Conservation (phyloP, 768 basidiomycete genomes). For the Termitomyces titanicus region DNA sequence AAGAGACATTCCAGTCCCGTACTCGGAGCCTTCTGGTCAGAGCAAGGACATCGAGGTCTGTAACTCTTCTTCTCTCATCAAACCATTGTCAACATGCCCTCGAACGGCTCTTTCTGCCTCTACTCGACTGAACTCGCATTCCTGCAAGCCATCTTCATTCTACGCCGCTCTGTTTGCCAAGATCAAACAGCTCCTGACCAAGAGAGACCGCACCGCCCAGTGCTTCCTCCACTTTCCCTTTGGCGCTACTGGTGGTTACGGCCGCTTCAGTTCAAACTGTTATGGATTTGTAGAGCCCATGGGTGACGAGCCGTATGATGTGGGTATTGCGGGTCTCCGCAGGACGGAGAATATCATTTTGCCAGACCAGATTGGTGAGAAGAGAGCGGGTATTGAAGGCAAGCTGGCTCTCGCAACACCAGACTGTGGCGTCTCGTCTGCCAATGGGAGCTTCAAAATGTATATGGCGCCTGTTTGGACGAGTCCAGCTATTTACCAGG, state of each 20-base stretch:
- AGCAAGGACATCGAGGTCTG: too few species aligned
- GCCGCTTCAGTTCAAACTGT: background rate
- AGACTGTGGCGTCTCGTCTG: constrained; percentile 4
- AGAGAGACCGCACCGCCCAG: constrained; percentile 7
- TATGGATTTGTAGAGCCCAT: constrained; percentile 2
- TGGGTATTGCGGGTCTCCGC: constrained; percentile 4
- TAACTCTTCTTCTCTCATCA: too few species aligned
- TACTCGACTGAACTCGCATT: constrained; percentile 2
- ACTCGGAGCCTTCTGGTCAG: background rate
- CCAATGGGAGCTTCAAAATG: constrained; percentile 3
- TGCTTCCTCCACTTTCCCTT: constrained; percentile 2
- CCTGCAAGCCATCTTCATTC: background rate
- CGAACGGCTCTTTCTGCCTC: constrained; percentile 4
- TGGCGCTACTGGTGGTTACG: background rate
- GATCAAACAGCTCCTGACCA: background rate
- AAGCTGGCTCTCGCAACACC: background rate
- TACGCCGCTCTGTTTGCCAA: constrained; percentile 4
- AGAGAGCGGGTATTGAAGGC: background rate
- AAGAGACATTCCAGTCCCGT: background rate
- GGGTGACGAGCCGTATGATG: constrained; percentile 7
- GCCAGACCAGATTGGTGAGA: background rate
- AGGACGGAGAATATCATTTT: background rate
- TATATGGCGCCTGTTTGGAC: constrained; percentile 1
- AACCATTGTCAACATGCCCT: background rate
- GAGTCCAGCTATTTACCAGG: background rate